phyloP scores from a whole-genome alignment of 371 early-diverging fungal species.

The Blakeslea trispora region DNA sequence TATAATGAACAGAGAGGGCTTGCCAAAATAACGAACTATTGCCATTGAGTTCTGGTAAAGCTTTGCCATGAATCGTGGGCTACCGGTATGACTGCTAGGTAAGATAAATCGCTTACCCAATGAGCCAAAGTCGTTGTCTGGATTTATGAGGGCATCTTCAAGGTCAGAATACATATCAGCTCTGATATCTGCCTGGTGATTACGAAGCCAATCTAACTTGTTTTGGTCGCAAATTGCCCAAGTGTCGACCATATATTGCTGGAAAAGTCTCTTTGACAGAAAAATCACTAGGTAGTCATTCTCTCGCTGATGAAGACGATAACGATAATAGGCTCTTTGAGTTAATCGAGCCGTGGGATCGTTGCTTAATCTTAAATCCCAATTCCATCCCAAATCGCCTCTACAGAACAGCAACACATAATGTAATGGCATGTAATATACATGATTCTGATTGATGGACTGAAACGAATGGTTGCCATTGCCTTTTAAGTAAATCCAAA shows the following conservation, averaged over 20 bases:
- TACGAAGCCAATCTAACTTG: neutral
- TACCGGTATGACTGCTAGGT: neutral
- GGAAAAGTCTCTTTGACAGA: too few species aligned
- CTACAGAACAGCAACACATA: too few species aligned
- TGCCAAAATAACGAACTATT: constrained; percentile 20
- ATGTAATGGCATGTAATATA: too few species aligned
- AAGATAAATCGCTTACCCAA: constrained; percentile 1
- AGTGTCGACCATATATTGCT: neutral
- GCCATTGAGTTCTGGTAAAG: constrained; percentile 35
- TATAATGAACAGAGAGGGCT: constrained; percentile 38
- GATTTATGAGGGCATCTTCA: neutral
- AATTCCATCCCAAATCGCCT: too few species aligned
- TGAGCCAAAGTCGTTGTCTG: neutral
- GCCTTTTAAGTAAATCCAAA: too few species aligned
- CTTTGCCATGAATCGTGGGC: constrained; percentile 9
- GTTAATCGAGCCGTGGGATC: too few species aligned
- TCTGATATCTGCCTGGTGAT: neutral
- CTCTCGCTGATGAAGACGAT: too few species aligned
- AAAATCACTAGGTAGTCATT: too few species aligned
- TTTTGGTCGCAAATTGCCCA: neutral
- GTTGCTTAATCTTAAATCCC: too few species aligned
- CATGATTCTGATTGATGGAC: too few species aligned
- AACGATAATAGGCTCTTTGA: too few species aligned
- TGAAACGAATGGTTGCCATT: too few species aligned
- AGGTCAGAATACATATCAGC: neutral